A percentile compares a stretch with the other conserved stretches of the same genome.
phyloP scores from a whole-genome alignment of 1,284 basidiomycete species.

The Cryptococcus jaspeensis region DNA sequence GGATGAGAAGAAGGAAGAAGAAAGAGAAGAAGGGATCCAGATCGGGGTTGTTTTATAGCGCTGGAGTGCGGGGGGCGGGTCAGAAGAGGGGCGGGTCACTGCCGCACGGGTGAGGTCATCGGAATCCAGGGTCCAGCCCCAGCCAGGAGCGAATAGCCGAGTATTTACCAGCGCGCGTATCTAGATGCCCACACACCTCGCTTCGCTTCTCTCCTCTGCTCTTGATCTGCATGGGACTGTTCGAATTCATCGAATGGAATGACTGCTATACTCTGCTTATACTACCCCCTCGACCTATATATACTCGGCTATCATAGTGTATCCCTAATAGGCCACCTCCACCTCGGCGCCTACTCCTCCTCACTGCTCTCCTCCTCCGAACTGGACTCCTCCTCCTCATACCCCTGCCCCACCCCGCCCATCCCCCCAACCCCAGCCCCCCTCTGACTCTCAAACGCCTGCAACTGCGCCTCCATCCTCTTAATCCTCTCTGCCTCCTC shows the following conservation, averaged over 20 bases:
- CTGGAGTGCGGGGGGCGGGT: no score
- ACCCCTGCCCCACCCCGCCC: slow-evolving; percentile 15
- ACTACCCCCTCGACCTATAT: background rate
- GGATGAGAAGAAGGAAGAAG: background rate
- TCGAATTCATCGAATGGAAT: background rate
- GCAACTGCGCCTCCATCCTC: slow-evolving; percentile 65
- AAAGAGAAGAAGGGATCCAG: slow-evolving; percentile 2
- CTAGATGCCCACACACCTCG: no score
- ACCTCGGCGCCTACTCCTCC: slow-evolving; percentile 33
- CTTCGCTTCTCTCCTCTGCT: no score
- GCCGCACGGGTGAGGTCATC: no score
- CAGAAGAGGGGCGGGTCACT: no score
- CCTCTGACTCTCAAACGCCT: slow-evolving; percentile 34
- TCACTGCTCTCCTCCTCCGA: slow-evolving; percentile 47
- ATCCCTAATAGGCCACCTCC: background rate
- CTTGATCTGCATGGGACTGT: background rate
- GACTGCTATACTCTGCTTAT: slow-evolving; percentile 1
- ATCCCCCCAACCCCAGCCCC: slow-evolving; percentile 5
- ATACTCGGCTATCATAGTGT: background rate
- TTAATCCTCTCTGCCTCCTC: slow-evolving; percentile 70
- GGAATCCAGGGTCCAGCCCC: no score
- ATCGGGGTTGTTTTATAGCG: background rate
- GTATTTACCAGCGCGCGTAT: no score
- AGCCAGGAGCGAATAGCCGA: no score
- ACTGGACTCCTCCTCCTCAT: slow-evolving; percentile 36